Conservation (phyloP, 2,329 filamentous ascomycete genomes). For the Leptographium lundbergii region DNA sequence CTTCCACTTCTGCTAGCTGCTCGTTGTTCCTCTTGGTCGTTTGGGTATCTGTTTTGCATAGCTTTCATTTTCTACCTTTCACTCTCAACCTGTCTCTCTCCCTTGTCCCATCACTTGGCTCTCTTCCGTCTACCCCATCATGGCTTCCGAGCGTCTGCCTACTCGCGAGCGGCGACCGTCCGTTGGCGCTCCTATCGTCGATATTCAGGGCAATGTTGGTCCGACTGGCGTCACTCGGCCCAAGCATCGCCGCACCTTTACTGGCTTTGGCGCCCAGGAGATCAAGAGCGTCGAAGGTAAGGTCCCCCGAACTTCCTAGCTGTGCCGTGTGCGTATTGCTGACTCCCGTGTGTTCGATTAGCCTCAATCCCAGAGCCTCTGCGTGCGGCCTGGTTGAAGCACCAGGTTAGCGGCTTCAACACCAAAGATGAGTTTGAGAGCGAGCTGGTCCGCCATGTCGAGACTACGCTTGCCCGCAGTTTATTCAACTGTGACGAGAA, state of each 20-base stretch:
- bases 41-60: background rate
- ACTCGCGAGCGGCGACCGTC: conserved; percentile 70
- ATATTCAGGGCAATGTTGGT: conserved; percentile 76
- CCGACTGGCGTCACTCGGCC: conserved; percentile 74
- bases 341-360: conserved; percentile 16
- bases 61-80: background rate
- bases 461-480: conserved; percentile 89
- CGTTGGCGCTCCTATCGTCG: conserved; percentile 68
- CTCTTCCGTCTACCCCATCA: background rate
- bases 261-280: conserved; percentile 78
- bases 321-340: background rate
- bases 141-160: conserved; percentile 22
- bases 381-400: conserved; percentile 63
- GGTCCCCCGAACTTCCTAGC: conserved; percentile 9
- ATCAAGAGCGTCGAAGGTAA: conserved; percentile 88
- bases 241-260: conserved; percentile 96
- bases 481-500: conserved; percentile 97
- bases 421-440: conserved; percentile 74
- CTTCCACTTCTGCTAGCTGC: background rate
- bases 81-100: background rate
- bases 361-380: conserved; percentile 78
- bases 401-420: conserved; percentile 54
- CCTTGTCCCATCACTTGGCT: background rate
- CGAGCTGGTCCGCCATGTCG: conserved; percentile 86
- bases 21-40: background rate